phyloP scores from a whole-genome alignment of 106 monocot genomes.

The Hemerocallis citrina region DNA sequence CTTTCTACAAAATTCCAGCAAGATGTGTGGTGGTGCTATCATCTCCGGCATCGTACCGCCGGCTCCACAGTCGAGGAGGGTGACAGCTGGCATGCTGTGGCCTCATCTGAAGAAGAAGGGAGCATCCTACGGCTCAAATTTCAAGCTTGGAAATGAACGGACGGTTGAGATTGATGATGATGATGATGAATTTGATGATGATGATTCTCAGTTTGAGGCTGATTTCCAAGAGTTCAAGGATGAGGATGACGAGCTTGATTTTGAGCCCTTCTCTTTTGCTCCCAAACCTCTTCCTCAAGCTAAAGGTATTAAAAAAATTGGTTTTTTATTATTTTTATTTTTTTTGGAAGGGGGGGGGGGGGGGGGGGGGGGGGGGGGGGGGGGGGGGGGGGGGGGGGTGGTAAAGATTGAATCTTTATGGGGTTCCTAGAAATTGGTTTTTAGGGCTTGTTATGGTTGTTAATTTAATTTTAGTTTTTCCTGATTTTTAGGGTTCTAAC shows the following conservation, averaged over 20 bases:
- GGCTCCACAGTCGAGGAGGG: constrained; percentile 3
- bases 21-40: constrained; percentile 33
- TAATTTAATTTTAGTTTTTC: neutral
- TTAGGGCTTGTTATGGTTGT: neutral
- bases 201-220: constrained; percentile 17
- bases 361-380: no score
- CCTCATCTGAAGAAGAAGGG: constrained; percentile 5
- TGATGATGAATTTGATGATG: constrained; percentile 9
- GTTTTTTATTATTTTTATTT: neutral
- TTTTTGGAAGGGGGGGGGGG: neutral
- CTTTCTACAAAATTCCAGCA: neutral
- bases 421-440: constrained; percentile 6
- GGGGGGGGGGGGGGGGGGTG: no score
- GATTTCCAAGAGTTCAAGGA: constrained; percentile 27
- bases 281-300: neutral
- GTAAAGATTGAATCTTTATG: constrained; percentile 8
- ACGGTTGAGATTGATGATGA: constrained; percentile 10
- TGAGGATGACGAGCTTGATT: constrained; percentile 9
- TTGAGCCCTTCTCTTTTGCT: constrained; percentile 12
- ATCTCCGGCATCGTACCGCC: constrained; percentile 25
- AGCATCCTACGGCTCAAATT: neutral
- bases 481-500: neutral
- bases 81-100: constrained; percentile 13
- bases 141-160: neutral
- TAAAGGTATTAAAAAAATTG: neutral